Base-by-base conservation (phyloP, 495 filamentous ascomycete genomes). In the Xylaria scruposa region DNA sequence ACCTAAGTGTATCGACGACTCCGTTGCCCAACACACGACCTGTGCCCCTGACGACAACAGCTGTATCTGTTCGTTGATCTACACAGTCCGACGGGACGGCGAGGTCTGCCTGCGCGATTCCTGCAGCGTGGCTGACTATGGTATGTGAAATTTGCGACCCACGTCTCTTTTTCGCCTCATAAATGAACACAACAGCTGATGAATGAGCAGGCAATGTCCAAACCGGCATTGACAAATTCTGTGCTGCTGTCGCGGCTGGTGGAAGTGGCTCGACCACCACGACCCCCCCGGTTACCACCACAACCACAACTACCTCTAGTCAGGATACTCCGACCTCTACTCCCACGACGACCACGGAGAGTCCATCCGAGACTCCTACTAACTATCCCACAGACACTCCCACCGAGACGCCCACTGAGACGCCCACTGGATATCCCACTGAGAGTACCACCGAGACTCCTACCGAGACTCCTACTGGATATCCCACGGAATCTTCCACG, bases 41-140 rank as follows among this genome's bases (percentile, higher is more conserved):
- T 86, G 84, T 77, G 70, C 44, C 26, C 36, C 47, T 36, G 73
- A 70, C 66, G 84, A 87, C 78, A 80, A 79, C 73, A 54, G 73
- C 51, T 87, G 85, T 78, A 79, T 83, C 72, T 87, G 85, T 78
- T 64, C 63, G 60, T 44, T 76, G 29, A 73, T 76, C 36, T 79
- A 79, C 70, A 76, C 77, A 24, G 60, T 79, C 63, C 77, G 77
- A 73, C 77, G 77, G 3, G 76, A 79, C 53, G 77, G 77, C 47
- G 77, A 79, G 71, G 72, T 72, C 33, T 79, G 77, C 61, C 74
- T 79, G 56, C 77, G 77, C 19, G 40, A 63, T 19, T 74, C 64
- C 42, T 79, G 77, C 71, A 75, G 72, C 36, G 54, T 29, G 19
- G 38, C 62, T 59, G 77, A 79, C 71, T 79, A 79, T 42, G 77